These are phyloP conservation scores for Corylus americana DNA, from an alignment of 306 rosid genomes.

Conservation along the genomic window DNA sequence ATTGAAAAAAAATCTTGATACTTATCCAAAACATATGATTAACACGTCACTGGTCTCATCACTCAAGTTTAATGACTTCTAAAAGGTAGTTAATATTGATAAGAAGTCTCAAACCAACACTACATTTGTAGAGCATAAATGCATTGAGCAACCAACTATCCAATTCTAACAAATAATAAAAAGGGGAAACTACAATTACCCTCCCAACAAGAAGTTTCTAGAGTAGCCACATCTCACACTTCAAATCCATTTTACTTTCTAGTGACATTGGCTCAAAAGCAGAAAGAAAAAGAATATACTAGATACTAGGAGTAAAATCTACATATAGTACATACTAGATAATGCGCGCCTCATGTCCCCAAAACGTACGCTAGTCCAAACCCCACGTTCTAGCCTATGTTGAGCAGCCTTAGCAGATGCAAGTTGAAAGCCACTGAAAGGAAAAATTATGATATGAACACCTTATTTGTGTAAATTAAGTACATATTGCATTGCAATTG, in stretches of 20 bases:
- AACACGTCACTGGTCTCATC: too few species aligned
- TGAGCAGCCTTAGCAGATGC: conserved; percentile 95
- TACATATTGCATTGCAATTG: conserved; percentile 10
- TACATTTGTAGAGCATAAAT: too few species aligned
- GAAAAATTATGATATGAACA: conserved; percentile 1
- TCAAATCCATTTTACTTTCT: conserved; percentile 6
- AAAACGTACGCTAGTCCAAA: conserved; percentile 87
- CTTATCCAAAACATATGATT: too few species aligned
- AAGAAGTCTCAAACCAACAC: too few species aligned
- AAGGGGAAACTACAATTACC: background rate
- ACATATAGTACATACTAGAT: conserved; percentile 53
- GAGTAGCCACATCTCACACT: background rate
- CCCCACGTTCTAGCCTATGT: conserved; percentile 85
- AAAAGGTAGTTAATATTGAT: too few species aligned
- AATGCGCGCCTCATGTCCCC: conserved; percentile 95
- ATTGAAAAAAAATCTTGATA: too few species aligned
- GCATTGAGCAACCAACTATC: background rate
- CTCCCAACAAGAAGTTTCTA: background rate
- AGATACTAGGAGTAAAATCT: conserved; percentile 5
- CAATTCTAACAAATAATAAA: background rate
- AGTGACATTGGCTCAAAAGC: conserved; percentile 9
- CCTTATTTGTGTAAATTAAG: background rate
- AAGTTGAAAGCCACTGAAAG: conserved; percentile 72
- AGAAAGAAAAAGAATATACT: conserved; percentile 5
- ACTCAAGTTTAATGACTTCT: too few species aligned